phyloP scores from a whole-genome alignment of 2,329 filamentous ascomycete species.

The Dichotomopilus funicola region DNA sequence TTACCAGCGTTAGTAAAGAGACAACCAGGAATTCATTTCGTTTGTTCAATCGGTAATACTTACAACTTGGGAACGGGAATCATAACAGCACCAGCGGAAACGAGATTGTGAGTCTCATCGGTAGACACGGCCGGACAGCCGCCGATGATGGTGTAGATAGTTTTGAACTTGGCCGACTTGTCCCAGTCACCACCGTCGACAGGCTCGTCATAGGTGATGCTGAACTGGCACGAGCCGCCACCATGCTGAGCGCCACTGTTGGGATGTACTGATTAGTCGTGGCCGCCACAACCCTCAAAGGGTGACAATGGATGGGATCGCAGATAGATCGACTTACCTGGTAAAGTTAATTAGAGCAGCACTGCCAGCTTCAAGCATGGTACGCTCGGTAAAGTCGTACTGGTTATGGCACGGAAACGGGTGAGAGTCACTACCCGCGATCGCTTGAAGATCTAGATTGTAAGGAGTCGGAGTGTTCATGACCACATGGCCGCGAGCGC shows the following conservation, averaged over 20 bases:
- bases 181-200: conserved; percentile 13
- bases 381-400: conserved; percentile 7
- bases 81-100: conserved; percentile 10
- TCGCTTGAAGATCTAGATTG: conserved; percentile 13
- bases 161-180: conserved; percentile 24
- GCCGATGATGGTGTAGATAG: conserved; percentile 29
- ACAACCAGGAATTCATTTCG: neutral
- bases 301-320: too few relatives aligned
- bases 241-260: conserved; percentile 25
- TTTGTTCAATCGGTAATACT: neutral
- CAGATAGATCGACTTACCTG: neutral
- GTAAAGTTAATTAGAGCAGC: conserved; percentile 23
- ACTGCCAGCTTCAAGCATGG: conserved; percentile 14
- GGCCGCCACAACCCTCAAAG: too few relatives aligned
- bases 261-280: neutral
- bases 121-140: conserved; percentile 25
- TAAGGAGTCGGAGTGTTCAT: conserved; percentile 17
- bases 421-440: conserved; percentile 5
- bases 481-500: conserved; percentile 15
- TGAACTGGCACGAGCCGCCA: conserved; percentile 30
- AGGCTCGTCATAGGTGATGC: conserved; percentile 24
- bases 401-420: conserved; percentile 19
- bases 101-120: conserved; percentile 14
- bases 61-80: conserved; percentile 24
- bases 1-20: neutral